Evolutionary conservation across 2,329 filamentous ascomycete genomes (phyloP).

Genomic region (Beauveria caledonica): DNA sequence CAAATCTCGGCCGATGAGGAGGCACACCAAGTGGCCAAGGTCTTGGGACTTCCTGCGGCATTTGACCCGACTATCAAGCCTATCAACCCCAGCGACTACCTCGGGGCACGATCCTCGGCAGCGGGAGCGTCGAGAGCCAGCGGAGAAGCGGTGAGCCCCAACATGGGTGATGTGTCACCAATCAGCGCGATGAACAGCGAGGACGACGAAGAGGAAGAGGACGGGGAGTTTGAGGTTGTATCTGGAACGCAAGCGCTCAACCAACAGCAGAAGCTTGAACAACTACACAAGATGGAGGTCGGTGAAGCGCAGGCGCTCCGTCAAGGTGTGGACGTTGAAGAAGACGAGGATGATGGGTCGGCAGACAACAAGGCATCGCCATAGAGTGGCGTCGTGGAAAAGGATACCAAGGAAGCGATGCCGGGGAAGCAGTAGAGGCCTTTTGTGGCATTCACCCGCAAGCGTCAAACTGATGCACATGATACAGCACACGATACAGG

Average conservation of each 20-base stretch:
- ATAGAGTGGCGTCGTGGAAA: not conserved
- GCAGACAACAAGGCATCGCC: not conserved
- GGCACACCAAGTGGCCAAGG: slow-evolving; percentile 55
- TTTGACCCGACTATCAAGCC: slow-evolving; percentile 59
- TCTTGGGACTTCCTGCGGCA: slow-evolving; percentile 51
- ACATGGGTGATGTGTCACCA: slow-evolving; percentile 18
- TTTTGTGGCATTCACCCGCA: not conserved
- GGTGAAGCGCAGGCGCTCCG: slow-evolving; percentile 47
- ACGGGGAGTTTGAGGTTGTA: slow-evolving; percentile 37
- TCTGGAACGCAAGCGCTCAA: slow-evolving; percentile 35
- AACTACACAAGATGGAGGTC: slow-evolving; percentile 52
- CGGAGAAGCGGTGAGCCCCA: slow-evolving; percentile 16
- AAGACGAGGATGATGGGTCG: slow-evolving; percentile 26
- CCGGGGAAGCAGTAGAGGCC: not conserved
- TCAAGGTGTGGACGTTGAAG: slow-evolving; percentile 29
- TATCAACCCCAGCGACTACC: slow-evolving; percentile 27
- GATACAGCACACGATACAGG: not conserved
- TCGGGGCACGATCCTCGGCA: slow-evolving; percentile 16
- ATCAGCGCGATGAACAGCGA: slow-evolving; percentile 28
- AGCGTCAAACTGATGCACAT: not conserved
- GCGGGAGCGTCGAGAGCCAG: slow-evolving; percentile 1
- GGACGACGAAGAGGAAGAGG: slow-evolving; percentile 30
- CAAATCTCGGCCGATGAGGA: slow-evolving; percentile 52
- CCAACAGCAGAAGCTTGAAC: slow-evolving; percentile 41
- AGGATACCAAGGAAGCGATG: not conserved